Conservation (phyloP, 257 asterid genomes). For the Nemophila menziesii region DNA sequence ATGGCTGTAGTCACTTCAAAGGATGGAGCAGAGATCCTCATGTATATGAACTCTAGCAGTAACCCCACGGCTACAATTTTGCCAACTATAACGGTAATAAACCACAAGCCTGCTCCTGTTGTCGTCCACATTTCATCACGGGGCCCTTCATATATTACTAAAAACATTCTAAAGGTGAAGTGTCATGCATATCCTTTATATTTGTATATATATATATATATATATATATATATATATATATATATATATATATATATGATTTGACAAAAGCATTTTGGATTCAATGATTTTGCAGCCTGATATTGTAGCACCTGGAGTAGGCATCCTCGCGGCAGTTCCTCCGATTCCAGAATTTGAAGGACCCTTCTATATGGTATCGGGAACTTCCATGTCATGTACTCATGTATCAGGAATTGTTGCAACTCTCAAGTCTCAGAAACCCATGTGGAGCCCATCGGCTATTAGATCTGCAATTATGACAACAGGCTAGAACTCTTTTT, state of each 20-base stretch:
- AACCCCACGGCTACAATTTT: too few species aligned
- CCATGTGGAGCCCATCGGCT: conserved; percentile 56
- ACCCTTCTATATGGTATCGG: conserved; percentile 43
- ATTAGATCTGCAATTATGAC: conserved; percentile 71
- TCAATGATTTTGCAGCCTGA: conserved; percentile 79
- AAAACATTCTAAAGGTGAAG: conserved; percentile 58
- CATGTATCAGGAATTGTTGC: conserved; percentile 71
- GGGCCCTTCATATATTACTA: too few species aligned
- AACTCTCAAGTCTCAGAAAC: conserved; percentile 42
- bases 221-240: neutral
- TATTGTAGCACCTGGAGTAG: conserved; percentile 68
- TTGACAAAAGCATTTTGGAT: too few species aligned
- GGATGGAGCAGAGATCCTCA: conserved; percentile 33
- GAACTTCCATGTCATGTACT: conserved; percentile 86
- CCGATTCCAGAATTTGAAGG: conserved; percentile 20
- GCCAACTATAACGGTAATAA: conserved; percentile 19
- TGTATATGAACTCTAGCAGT: conserved; percentile 54
- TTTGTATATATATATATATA: too few species aligned
- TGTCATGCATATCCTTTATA: neutral
- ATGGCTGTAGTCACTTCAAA: conserved; percentile 24
- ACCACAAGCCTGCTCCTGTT: conserved; percentile 56
- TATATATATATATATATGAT: neutral
- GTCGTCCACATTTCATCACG: conserved; percentile 55
- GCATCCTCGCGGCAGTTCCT: conserved; percentile 79
- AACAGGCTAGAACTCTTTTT: conserved; percentile 34